Evolutionary conservation across 2,329 filamentous ascomycete species (phyloP), one percentile per base, ranked within the genome.

Genomic region (Neonectria ditissima): DNA sequence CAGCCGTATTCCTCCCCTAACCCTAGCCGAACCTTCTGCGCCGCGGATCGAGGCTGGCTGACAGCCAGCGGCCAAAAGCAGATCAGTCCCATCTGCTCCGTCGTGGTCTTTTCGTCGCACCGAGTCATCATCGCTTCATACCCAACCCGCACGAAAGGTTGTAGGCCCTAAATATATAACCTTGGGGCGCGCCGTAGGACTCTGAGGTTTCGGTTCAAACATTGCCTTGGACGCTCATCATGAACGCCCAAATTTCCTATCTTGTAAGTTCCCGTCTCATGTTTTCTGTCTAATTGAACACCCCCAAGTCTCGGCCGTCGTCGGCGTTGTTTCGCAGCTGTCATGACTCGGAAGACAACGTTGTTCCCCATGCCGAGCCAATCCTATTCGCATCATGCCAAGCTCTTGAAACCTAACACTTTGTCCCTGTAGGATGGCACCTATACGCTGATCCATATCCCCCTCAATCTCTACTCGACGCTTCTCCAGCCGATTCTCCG

Each of bases 371-470:
- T 47, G 34, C 26, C n/a, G 43, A 47, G n/a, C 39, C 16, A 24
- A 39, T 41, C n/a, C 37, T 11, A 34, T 28, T 60, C 34, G 47
- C 41, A n/a, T 20, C 24, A 32, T 14, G 28, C 18, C 39, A 50
- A 26, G n/a, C 9, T 34, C 20, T 48, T 28, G 6, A 34, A 34
- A 6, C 55, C 60, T 70, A 77, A 81, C 76, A 69, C 48, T 75
- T 63, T 65, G 69, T 72, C 70, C 26, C 58, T 73, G 63, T 81
- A 98, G 96, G 91, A 97, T 74, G 93, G 93, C 70, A 91, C 90
- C 67, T 89, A 97, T 73, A 93, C 90, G 73, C 85, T 99, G 65
- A 93, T 98, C 74, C 94, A 97, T 78, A 94, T 98, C 62, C 94
- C 95, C 1, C 82, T 97, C 65, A 83, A 90, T 58, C 85, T 96